Evolutionary conservation across 2,329 filamentous ascomycete genomes (phyloP).

Genomic region (Aspergillus ustus): DNA sequence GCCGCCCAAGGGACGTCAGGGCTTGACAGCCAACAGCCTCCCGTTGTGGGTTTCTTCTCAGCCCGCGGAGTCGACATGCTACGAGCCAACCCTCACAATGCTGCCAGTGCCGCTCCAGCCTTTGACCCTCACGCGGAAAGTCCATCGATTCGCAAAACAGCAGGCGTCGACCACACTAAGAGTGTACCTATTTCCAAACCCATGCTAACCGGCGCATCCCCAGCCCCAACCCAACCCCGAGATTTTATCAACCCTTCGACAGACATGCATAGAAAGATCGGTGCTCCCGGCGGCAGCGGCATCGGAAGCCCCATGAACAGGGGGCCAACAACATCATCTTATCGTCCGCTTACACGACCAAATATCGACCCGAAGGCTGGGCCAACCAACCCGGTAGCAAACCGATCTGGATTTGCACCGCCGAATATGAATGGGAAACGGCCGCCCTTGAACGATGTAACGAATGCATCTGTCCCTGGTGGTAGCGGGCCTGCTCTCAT

Average conservation of each 20-base stretch:
- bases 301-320: conserved; percentile 39
- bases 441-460: conserved; percentile 50
- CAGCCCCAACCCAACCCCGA: conserved; percentile 36
- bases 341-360: conserved; percentile 51
- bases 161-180: conserved; percentile 79
- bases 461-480: conserved; percentile 40
- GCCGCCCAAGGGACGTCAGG: conserved; percentile 37
- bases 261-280: conserved; percentile 42
- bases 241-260: conserved; percentile 43
- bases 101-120: conserved; percentile 51
- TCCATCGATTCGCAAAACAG: conserved; percentile 86
- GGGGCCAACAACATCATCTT: conserved; percentile 44
- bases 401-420: conserved; percentile 27
- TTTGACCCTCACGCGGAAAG: conserved; percentile 79
- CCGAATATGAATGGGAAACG: conserved; percentile 47
- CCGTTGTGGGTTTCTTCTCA: conserved; percentile 69
- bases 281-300: conserved; percentile 35
- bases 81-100: conserved; percentile 54
- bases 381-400: conserved; percentile 23
- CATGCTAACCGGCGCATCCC: conserved; percentile 37
- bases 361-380: conserved; percentile 36
- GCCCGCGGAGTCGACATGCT: conserved; percentile 67
- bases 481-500: conserved; percentile 29
- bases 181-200: conserved; percentile 71
- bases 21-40: neutral